Base-by-base conservation (phyloP, 306 rosid genomes). In the Prosopis cineraria region DNA sequence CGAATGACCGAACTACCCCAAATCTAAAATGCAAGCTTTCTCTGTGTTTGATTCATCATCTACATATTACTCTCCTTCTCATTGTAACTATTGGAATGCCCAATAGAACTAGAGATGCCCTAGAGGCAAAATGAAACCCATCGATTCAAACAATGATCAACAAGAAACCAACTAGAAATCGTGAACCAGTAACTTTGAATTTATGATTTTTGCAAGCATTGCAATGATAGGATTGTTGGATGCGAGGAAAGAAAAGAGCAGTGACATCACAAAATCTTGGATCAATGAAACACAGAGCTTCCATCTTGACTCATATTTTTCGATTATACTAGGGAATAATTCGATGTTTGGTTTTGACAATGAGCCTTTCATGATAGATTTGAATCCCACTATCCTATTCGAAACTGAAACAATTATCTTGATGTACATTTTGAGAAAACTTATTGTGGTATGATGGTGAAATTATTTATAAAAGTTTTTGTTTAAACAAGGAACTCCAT, bases 401-500 rank as follows among this genome's bases (percentile, higher is more conserved):
- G 88, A 85, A 76, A 56, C 63, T 25, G 63, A 88, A 69, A 81
- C 83, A n/a, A n/a, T n/a, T n/a, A n/a, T n/a, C n/a, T n/a, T n/a
- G n/a, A n/a, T n/a, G n/a, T n/a, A n/a, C n/a, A n/a, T n/a, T n/a
- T n/a, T n/a, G n/a, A n/a, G n/a, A n/a, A n/a, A n/a, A n/a, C n/a
- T n/a, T n/a, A n/a, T n/a, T n/a, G n/a, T n/a, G n/a, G n/a, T n/a
- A n/a, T n/a, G n/a, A n/a, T n/a, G n/a, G n/a, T n/a, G n/a, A n/a
- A n/a, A n/a, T n/a, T n/a, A n/a, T n/a, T n/a, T n/a, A n/a, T n/a
- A n/a, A n/a, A n/a, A n/a, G n/a, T n/a, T n/a, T n/a, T n/a, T n/a
- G n/a, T n/a, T n/a, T n/a, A n/a, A n/a, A n/a, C n/a, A n/a, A n/a
- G n/a, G n/a, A n/a, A n/a, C n/a, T n/a, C n/a, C n/a, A n/a, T n/a